Evolutionary conservation across 352 stramenopile genomes (phyloP).

Genomic region (Globisporangium takayamanum): DNA sequence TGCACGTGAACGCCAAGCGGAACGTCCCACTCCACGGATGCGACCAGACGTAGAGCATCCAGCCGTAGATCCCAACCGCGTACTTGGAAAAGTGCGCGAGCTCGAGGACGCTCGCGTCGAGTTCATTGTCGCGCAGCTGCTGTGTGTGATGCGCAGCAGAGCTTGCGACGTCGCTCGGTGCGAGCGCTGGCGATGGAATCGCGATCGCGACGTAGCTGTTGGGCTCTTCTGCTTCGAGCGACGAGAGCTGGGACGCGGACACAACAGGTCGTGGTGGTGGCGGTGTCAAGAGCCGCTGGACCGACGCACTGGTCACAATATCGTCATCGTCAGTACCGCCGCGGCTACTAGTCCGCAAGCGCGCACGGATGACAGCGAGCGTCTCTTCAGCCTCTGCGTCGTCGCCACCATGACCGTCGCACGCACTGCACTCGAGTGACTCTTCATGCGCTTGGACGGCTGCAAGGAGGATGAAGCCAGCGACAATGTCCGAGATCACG

Average conservation of each 20-base stretch:
- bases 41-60: slow-evolving; percentile 89
- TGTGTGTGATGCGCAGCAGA: slow-evolving; percentile 10
- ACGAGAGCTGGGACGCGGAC: slow-evolving; percentile 17
- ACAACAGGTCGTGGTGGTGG: slow-evolving; percentile 6
- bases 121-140: slow-evolving; percentile 35
- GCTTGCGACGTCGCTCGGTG: slow-evolving; percentile 8
- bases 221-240: slow-evolving; percentile 14
- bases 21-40: slow-evolving; percentile 80
- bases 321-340: not conserved
- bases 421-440: slow-evolving; percentile 24
- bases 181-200: slow-evolving; percentile 25
- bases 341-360: slow-evolving; percentile 18
- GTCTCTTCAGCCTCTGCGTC: slow-evolving; percentile 37
- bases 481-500: slow-evolving; percentile 85
- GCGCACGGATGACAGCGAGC: slow-evolving; percentile 41
- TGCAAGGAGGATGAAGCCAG: slow-evolving; percentile 73
- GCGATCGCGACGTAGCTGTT: slow-evolving; percentile 44
- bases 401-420: slow-evolving; percentile 15
- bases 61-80: slow-evolving; percentile 82
- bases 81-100: slow-evolving; percentile 84
- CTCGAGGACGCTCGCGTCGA: slow-evolving; percentile 46
- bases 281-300: not conserved
- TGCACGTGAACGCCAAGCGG: slow-evolving; percentile 64
- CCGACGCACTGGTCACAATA: not conserved
- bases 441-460: slow-evolving; percentile 80